Conservation (phyloP, 345 rosid species). For the Corymbia maculata region DNA sequence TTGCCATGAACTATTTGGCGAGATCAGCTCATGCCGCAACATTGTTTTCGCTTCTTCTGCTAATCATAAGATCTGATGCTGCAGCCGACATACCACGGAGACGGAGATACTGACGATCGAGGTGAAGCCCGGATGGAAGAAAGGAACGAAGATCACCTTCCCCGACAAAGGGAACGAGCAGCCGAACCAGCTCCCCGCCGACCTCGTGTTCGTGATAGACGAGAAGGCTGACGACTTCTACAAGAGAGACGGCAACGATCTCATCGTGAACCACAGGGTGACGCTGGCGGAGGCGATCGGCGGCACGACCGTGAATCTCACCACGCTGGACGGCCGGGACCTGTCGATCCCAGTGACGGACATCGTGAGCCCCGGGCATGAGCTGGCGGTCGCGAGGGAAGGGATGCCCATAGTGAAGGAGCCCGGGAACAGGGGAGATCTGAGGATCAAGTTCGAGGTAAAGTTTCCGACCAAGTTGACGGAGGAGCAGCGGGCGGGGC, state of each 20-base stretch:
- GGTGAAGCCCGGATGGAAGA: conserved; percentile 98
- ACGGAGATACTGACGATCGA: conserved; percentile 79
- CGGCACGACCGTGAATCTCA: conserved; percentile 48
- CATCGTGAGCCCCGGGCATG: conserved; percentile 71
- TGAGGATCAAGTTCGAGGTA: conserved; percentile 75
- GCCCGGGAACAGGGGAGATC: conserved; percentile 62
- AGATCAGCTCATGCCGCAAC: not conserved
- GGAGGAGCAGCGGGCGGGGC: conserved; percentile 64
- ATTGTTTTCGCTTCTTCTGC: not conserved
- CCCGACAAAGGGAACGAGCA: conserved; percentile 93
- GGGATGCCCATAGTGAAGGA: conserved; percentile 96
- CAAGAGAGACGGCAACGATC: conserved; percentile 84
- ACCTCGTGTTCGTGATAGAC: conserved; percentile 75
- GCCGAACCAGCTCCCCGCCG: conserved; percentile 84
- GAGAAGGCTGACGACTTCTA: conserved; percentile 68
- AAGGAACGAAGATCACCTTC: conserved; percentile 90
- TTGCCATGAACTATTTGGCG: not conserved
- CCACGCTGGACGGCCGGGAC: conserved; percentile 56
- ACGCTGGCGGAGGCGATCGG: conserved; percentile 81
- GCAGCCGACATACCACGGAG: conserved; percentile 64
- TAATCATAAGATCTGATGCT: not conserved
- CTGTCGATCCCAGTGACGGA: conserved; percentile 58
- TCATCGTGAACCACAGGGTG: conserved; percentile 39
- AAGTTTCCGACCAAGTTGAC: conserved; percentile 72
- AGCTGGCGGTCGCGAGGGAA: conserved; percentile 64